phyloP scores from a whole-genome alignment of 306 rosid genomes.

The Argentina anserina region DNA sequence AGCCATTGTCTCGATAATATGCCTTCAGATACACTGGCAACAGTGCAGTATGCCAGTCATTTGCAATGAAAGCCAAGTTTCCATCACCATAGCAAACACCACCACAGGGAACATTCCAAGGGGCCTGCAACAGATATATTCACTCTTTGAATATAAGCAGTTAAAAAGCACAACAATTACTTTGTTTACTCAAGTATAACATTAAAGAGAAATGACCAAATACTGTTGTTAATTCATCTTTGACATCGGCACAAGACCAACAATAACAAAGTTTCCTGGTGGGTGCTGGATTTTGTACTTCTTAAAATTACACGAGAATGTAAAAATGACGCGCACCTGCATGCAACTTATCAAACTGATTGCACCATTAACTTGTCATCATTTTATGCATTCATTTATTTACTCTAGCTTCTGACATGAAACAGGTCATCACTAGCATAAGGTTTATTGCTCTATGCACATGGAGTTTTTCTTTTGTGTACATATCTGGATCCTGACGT shows the following conservation, averaged over 20 bases:
- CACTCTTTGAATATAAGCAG: background rate
- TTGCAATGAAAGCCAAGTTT: constrained; percentile 87
- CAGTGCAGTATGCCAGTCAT: constrained; percentile 98
- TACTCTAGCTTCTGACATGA: constrained; percentile 10
- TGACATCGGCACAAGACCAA: background rate
- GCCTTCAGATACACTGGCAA: constrained; percentile 92
- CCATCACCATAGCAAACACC: constrained; percentile 97
- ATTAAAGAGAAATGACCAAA: background rate
- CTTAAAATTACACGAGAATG: background rate
- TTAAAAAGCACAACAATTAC: background rate
- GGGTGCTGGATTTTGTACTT: background rate
- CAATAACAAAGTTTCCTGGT: background rate
- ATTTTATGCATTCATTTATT: constrained; percentile 1
- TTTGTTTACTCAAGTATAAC: background rate
- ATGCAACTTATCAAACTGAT: no score
- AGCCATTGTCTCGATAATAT: constrained; percentile 73
- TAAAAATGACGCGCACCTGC: no score
- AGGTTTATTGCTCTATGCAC: background rate
- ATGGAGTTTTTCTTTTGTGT: background rate
- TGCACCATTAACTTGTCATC: background rate
- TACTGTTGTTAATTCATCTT: background rate
- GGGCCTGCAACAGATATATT: constrained; percentile 56
- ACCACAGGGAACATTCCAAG: constrained; percentile 96
- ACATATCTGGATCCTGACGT: background rate
- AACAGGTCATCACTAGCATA: background rate